Evolutionary conservation across 345 rosid genomes (phyloP), one percentile per base, ranked within the genome.

Genomic region (Salix exigua): DNA sequence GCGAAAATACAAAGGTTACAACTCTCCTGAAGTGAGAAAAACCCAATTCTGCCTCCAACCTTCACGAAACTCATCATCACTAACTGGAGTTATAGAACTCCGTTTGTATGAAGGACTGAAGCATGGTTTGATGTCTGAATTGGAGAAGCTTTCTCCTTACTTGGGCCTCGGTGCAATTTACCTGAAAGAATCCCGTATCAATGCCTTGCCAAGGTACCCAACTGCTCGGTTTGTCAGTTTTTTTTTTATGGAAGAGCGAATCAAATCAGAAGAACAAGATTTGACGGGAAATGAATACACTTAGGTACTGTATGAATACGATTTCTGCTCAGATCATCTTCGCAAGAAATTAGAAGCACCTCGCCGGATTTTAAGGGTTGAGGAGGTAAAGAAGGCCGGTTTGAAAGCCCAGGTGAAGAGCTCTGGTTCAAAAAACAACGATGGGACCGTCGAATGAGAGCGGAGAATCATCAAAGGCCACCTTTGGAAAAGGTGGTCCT

Each of bases 211-310:
- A 71, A 86, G 94, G 91, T 96, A 96, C 84, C 80, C 91, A 85
- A 92, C 98, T n/a, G 87, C 94, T 85, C 99, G 92, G 85, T 94
- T 96, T 86, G 98, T 96, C 37, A 33, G 70, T 94, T 94, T 1
- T 96, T 96, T 87, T 96, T 87, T 96, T 96, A 91, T 96, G 98
- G 99, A 96, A 94, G 88, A 87, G 99, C 81, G 99, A 96, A 77
- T 91, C 96, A 70, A 96, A 94, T 87, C 98, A 94, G 86, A 96
- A 96, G 83, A 98, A 97, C 72, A 96, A 96, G 85, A 96, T 94
- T 80, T 87, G 94, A 75, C 86, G 97, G 90, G 99, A 94, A 96
- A 98, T 96, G 70, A 98, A 96, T 85, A 91, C 81, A 97, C 97
- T 2, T 76, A 94, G 92, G 92, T 89, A 89, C 79, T 94, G 89